Evolutionary conservation across 805 yeast genomes (phyloP).

Genomic region (Zygotorulaspora florentina): DNA sequence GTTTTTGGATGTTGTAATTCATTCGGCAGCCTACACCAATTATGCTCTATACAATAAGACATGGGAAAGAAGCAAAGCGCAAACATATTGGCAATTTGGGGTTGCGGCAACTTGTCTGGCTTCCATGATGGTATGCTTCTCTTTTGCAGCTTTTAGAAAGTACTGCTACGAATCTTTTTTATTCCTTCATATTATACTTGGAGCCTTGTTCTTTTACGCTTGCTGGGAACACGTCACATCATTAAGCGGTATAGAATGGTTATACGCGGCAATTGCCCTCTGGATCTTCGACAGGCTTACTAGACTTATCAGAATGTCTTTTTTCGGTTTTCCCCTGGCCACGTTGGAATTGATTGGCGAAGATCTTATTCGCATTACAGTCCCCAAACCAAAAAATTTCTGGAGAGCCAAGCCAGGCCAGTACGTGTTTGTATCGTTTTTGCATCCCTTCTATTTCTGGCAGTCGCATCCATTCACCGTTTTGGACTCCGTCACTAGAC

Average conservation of each 20-base stretch:
- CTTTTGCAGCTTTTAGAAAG: slow-evolving; percentile 35
- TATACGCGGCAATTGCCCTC: slow-evolving; percentile 36
- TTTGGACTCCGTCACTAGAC: slow-evolving; percentile 33
- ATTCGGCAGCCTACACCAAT: slow-evolving; percentile 37
- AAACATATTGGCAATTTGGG: slow-evolving; percentile 42
- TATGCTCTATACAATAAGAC: slow-evolving; percentile 29
- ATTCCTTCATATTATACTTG: slow-evolving; percentile 40
- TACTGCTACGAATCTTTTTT: slow-evolving; percentile 45
- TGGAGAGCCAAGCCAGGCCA: slow-evolving; percentile 45
- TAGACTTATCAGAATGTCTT: slow-evolving; percentile 33
- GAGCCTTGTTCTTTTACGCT: slow-evolving; percentile 41
- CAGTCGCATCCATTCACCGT: slow-evolving; percentile 58
- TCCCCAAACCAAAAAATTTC: slow-evolving; percentile 21
- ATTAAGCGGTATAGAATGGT: slow-evolving; percentile 42
- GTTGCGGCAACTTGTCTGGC: slow-evolving; percentile 35
- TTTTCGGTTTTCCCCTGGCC: slow-evolving; percentile 20
- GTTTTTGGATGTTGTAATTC: slow-evolving; percentile 38
- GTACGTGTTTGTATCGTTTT: slow-evolving; percentile 44
- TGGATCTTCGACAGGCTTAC: slow-evolving; percentile 43
- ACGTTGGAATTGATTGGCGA: slow-evolving; percentile 15
- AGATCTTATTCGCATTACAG: slow-evolving; percentile 18
- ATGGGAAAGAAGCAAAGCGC: slow-evolving; percentile 3
- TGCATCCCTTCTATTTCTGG: slow-evolving; percentile 42
- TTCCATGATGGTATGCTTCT: slow-evolving; percentile 27
- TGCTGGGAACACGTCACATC: slow-evolving; percentile 46